Conservation (phyloP, 228 moss, liverwort and hornwort species). For the Sphagnum fallax region DNA sequence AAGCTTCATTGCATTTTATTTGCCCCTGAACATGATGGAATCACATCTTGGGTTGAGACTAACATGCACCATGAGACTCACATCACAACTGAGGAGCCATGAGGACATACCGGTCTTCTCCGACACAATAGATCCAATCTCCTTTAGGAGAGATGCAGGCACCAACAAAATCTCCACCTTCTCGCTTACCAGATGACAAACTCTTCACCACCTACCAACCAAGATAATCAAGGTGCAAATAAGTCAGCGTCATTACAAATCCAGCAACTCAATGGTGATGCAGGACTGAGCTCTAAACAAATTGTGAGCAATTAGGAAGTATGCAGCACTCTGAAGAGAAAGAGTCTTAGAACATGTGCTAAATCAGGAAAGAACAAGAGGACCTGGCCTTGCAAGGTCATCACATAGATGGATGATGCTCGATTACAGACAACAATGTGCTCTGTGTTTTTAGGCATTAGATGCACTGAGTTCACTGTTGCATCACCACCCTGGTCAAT, state of each 20-base stretch:
- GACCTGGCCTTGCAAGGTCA: conserved; percentile 98
- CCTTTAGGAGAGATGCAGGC: conserved; percentile 95
- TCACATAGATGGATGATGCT: conserved; percentile 81
- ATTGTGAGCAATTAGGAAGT: no score
- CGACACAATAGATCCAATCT: conserved; percentile 98
- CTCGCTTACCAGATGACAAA: conserved; percentile 96
- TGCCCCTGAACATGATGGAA: no score
- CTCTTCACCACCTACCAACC: conserved; percentile 82
- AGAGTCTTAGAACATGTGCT: no score
- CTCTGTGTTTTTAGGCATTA: conserved; percentile 91
- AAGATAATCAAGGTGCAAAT: no score
- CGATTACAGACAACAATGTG: conserved; percentile 94
- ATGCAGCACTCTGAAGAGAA: no score
- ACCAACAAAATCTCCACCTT: conserved; percentile 96
- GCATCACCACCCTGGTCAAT: conserved; percentile 82
- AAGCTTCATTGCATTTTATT: no score
- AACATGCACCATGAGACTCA: no score
- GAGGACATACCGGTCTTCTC: conserved; percentile 78
- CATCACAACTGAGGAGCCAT: no score
- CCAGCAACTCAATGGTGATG: no score
- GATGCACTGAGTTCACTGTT: conserved; percentile 88
- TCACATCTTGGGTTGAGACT: no score
- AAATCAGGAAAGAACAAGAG: not conserved
- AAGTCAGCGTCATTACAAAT: no score
- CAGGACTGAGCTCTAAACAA: no score